Conservation (phyloP, 345 rosid species). For the Syzygium jambos region DNA sequence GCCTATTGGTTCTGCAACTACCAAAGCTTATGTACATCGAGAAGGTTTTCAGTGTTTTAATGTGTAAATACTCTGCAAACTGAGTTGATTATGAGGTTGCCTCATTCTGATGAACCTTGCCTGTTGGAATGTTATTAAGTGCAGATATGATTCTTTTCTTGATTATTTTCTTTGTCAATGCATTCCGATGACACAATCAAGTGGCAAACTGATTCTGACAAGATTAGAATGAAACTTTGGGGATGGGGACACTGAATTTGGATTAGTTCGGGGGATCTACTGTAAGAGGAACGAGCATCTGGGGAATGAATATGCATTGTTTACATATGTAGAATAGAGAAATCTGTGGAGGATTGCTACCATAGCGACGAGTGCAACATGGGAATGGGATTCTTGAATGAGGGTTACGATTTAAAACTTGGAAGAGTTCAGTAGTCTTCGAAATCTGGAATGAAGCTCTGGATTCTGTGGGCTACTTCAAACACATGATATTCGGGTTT, state of each 20-base stretch:
- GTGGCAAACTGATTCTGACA: neutral
- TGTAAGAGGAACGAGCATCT: neutral
- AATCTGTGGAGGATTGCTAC: neutral
- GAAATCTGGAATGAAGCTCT: neutral
- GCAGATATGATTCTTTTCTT: neutral
- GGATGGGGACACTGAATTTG: neutral
- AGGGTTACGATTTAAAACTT: neutral
- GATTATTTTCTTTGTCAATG: neutral
- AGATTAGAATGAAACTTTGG: neutral
- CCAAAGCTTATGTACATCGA: neutral
- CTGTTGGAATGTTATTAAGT: neutral
- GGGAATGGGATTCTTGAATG: neutral
- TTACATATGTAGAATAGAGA: neutral
- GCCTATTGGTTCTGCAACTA: neutral
- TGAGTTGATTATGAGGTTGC: neutral
- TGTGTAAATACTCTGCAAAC: neutral
- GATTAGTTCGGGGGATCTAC: neutral
- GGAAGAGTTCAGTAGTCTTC: neutral
- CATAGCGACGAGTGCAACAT: neutral
- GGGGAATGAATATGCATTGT: neutral
- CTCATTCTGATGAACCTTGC: neutral
- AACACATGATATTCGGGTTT: neutral
- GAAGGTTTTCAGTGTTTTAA: neutral
- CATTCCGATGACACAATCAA: neutral
- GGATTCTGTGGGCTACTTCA: neutral